Conservation (phyloP, 1,139 yeast species). For the Pichia sp. region DNA sequence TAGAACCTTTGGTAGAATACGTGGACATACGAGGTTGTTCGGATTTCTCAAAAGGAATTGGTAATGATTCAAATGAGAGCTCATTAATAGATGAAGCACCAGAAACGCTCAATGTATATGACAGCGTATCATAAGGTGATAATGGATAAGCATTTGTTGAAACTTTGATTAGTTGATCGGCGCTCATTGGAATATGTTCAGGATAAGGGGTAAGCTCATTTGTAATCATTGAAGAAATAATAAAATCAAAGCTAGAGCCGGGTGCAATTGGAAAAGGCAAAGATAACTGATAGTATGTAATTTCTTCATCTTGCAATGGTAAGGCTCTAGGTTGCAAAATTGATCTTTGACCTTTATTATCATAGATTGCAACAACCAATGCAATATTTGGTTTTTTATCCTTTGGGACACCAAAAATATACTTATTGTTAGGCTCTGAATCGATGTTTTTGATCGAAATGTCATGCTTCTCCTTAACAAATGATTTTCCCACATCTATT, state of each 20-base stretch:
- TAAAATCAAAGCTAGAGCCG: constrained; percentile 43
- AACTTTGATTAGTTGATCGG: constrained; percentile 52
- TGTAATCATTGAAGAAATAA: constrained; percentile 47
- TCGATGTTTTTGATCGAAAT: constrained; percentile 57
- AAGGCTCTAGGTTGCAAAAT: constrained; percentile 29
- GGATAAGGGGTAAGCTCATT: constrained; percentile 57
- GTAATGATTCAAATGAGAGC: constrained; percentile 4
- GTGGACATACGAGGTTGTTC: constrained; percentile 3
- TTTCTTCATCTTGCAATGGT: constrained; percentile 29
- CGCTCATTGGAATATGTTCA: constrained; percentile 49
- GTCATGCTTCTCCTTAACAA: constrained; percentile 54
- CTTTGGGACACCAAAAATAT: constrained; percentile 44
- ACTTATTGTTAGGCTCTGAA: constrained; percentile 44
- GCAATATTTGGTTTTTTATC: constrained; percentile 41
- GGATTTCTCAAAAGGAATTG: constrained; percentile 2
- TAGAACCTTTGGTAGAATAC: constrained; percentile 1
- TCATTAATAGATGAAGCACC: constrained; percentile 50
- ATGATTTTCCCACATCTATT: constrained; percentile 61
- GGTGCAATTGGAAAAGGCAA: constrained; percentile 66
- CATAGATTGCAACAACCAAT: constrained; percentile 35
- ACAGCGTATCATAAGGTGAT: constrained; percentile 55
- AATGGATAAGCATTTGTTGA: constrained; percentile 46
- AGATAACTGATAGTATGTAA: constrained; percentile 40
- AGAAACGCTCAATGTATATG: constrained; percentile 42
- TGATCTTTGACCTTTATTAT: constrained; percentile 28